Evolutionary conservation across 805 yeast species (phyloP).

Genomic region (Pichia cabralensis): DNA sequence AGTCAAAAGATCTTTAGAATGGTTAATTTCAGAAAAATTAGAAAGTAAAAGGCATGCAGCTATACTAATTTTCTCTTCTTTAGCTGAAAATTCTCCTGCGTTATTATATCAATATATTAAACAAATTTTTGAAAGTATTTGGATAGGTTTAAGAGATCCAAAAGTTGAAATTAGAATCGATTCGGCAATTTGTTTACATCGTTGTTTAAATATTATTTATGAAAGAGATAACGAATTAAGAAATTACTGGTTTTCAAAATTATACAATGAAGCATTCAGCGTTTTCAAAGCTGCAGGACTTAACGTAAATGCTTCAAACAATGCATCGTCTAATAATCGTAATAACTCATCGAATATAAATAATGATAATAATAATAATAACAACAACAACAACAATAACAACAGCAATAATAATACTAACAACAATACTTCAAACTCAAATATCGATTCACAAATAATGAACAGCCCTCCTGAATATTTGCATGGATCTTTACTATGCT

Average conservation of each 20-base stretch:
- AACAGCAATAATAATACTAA: not conserved
- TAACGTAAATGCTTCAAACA: not conserved
- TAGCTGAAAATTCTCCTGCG: conserved; percentile 84
- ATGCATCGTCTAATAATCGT: not conserved
- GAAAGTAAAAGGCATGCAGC: conserved; percentile 89
- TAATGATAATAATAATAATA: not conserved
- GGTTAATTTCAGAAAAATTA: conserved; percentile 82
- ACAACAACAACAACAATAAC: not conserved
- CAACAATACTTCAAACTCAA: conserved; percentile 3
- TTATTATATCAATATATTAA: conserved; percentile 68
- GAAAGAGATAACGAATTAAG: conserved; percentile 66
- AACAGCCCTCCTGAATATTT: conserved; percentile 47
- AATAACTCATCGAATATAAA: conserved; percentile 1
- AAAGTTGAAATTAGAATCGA: conserved; percentile 69
- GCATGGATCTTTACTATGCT: conserved; percentile 83
- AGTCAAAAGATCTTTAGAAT: conserved; percentile 80
- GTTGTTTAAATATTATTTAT: conserved; percentile 69
- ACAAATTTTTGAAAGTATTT: conserved; percentile 69
- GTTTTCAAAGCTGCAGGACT: conserved; percentile 18
- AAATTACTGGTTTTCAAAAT: conserved; percentile 62
- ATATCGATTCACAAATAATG: not conserved
- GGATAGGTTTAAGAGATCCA: conserved; percentile 80
- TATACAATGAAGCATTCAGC: conserved; percentile 30
- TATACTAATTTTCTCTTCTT: conserved; percentile 65
- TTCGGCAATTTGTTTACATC: conserved; percentile 71